Evolutionary conservation across 768 basidiomycete genomes (phyloP), one percentile per base, ranked within the genome.

Genomic region (Phallus indusiatus): DNA sequence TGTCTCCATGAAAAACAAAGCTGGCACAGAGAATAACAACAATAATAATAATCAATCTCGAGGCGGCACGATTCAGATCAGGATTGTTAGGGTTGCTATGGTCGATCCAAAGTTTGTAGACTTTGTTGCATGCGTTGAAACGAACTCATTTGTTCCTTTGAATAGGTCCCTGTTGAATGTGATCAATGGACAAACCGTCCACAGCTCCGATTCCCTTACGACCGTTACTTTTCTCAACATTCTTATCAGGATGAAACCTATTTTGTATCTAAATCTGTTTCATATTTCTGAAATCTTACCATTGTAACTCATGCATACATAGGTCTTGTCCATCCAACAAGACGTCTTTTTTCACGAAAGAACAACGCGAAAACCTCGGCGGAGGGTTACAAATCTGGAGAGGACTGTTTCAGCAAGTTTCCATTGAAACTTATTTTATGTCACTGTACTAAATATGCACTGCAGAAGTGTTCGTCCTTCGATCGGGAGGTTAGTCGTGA

Each of bases 401-500:
- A 52, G 57, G 57, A 14, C 16, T 59, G 22, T 59, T 51, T 36
- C 57, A 59, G 57, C 52, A 42, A 33, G 57, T 52, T 9, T 9
- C 14, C 14, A 35, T 4, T 21, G 22, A 24, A 14, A 12, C n/a
- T n/a, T n/a, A n/a, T 14, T 14, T 42, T 14, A n/a, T 50, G 18
- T 6, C 21, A 12, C 1, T 33, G n/a, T 20, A 28, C 2, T 28
- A 28, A 28, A 28, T 28, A 51, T 53, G 6, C 21, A 11, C 22
- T 36, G 35, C 17, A 59, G 57, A 18, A 59, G 57, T 59, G 57
- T 59, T 50, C 65, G 68, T n/a, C 67, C 66, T 36, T 62, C 63
- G 17, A 56, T 66, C 7, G 64, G 64, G 2, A 59, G 60, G 28
- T 64, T 69, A 60, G 24, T 69, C 6, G 59, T 67, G 49, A 69